These are phyloP conservation scores for Mortierella alpina DNA, from an alignment of 192 early-diverging fungal species.

Conservation along the genomic window DNA sequence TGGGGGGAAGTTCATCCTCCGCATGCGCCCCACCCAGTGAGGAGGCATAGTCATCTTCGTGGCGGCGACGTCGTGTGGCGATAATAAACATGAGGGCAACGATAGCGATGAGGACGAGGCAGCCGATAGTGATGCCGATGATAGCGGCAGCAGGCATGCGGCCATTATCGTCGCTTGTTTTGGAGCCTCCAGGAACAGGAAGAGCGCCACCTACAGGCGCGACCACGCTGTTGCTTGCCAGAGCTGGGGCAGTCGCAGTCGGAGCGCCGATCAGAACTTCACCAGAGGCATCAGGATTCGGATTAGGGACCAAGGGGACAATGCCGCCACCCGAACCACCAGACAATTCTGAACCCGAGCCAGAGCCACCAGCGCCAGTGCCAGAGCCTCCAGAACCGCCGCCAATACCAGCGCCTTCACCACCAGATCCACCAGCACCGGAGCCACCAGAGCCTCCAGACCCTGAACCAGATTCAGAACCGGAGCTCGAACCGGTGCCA, in stretches of 20 bases:
- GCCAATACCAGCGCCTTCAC: conserved; percentile 3
- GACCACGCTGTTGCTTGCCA: not conserved
- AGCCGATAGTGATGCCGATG: conserved; percentile 22
- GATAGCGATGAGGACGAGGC: conserved; percentile 9
- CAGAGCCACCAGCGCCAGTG: not conserved
- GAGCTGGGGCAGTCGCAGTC: not conserved
- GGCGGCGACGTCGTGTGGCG: conserved; percentile 18
- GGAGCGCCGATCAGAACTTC: conserved; percentile 18
- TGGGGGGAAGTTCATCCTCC: too few species aligned
- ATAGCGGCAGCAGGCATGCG: not conserved
- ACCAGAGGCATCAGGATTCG: conserved; percentile 28
- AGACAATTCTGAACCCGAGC: not conserved
- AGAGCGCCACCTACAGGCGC: not conserved
- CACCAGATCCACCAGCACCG: conserved; percentile 13
- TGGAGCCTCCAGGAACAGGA: conserved; percentile 8
- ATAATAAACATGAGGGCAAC: conserved; percentile 24
- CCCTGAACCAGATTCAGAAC: conserved; percentile 1
- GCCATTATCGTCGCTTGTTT: conserved; percentile 1
- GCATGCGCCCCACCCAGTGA: too few species aligned
- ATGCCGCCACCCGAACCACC: not conserved
- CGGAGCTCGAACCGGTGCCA: not conserved
- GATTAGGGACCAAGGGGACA: conserved; percentile 9
- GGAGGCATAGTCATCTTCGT: not conserved
- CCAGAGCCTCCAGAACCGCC: conserved; percentile 8
- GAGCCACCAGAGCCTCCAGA: conserved; percentile 11